A percentile compares a stretch with the other conserved stretches of the same genome.
These are phyloP conservation scores for Backusella liffmaniae DNA, from an alignment of 192 early-diverging fungal genomes.

Conservation along the genomic window DNA sequence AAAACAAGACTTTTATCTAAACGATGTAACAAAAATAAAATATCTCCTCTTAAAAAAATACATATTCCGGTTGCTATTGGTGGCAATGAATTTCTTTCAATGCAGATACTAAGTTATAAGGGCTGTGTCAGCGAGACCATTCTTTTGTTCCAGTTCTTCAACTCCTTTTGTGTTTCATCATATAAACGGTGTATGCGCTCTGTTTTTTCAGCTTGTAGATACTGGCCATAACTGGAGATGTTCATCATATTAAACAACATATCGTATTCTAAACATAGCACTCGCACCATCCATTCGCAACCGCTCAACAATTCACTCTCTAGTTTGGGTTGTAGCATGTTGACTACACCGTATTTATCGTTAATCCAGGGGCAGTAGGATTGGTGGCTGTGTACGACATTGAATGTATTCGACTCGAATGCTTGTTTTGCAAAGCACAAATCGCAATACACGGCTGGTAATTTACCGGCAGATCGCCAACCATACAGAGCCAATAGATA, in stretches of 20 bases:
- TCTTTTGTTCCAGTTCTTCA: background rate
- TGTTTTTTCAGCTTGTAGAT: background rate
- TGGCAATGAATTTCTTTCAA: background rate
- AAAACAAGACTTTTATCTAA: background rate
- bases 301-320: background rate
- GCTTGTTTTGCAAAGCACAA: background rate
- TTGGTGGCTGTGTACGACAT: background rate
- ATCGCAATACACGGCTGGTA: background rate
- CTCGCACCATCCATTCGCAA: background rate
- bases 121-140: background rate
- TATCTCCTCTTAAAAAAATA: conserved; percentile 2
- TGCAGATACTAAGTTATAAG: background rate
- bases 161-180: background rate
- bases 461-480: background rate
- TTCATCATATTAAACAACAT: background rate
- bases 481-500: background rate
- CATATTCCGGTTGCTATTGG: background rate
- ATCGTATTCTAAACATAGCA: background rate
- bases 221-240: background rate
- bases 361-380: background rate
- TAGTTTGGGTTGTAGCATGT: background rate
- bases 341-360: background rate
- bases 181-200: background rate
- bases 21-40: background rate
- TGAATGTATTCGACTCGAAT: background rate